Base-by-base conservation (phyloP, 805 yeast genomes). In the Starmerella scarabaei region DNA sequence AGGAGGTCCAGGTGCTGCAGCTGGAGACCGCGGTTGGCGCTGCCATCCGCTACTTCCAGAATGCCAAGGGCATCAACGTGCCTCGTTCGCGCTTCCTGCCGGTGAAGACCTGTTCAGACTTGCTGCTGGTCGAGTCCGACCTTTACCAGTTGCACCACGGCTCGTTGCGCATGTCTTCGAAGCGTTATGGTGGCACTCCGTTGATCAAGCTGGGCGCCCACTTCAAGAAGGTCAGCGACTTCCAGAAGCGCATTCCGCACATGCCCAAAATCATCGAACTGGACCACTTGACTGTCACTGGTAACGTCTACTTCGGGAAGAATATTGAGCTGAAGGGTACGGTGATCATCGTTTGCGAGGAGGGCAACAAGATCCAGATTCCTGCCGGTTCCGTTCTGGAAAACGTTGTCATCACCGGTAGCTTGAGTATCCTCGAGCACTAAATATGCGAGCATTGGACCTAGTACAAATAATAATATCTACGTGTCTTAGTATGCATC, bases 21-120 rank as follows among this genome's bases (percentile, higher is more conserved):
- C 75, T 91, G 59, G 98, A 91, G 70, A 91, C 98, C 37, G 98
- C 98, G 21, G 94, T 84, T 53, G 98, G 98, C 69, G 97, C 98
- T 30, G 97, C 97, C 35, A 91, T 91, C 60, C 81, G 94, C 66
- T 88, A 86, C 65, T 91, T 91, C 66, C 70, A 78, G 51, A 81
- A 83, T 54, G 95, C 96, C 23, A 94, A 84, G 56, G 98, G 98
- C 66, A 93, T 91, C 53, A 94, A 85, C 55, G 98, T 91, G 29
- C 97, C 98, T 64, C 83, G 98, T 69, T 74, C 94, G 31, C 78
- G 98, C 61, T 91, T 91, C 73, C 72, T 91, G 66, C 98, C 98
- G 14, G 98, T 91, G 54, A 91, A 91, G 71, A 91, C 98, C 16
- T 84, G 91, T 63, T 85, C 96, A 5, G 98, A 91, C 62, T 67